phyloP scores from a whole-genome alignment of 1,139 yeast genomes.

The Protomyces inundatus region DNA sequence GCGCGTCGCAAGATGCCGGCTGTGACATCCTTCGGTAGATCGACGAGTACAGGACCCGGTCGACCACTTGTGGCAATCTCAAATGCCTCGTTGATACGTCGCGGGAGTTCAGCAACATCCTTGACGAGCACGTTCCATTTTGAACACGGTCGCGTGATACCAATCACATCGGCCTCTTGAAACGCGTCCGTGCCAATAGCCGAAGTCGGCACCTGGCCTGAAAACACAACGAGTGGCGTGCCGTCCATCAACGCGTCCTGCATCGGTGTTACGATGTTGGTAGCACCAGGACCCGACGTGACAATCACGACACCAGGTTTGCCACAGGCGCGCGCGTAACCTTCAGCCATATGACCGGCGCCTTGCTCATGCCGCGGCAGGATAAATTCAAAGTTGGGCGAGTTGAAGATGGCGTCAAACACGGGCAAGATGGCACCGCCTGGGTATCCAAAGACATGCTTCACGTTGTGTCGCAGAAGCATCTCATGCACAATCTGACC shows the following conservation, averaged over 20 bases:
- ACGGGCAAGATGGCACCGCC: constrained; percentile 99
- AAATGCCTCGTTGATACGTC: constrained; percentile 94
- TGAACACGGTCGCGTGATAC: constrained; percentile 94
- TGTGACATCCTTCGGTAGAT: constrained; percentile 95
- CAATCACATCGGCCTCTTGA: constrained; percentile 98
- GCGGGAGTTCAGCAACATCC: constrained; percentile 86
- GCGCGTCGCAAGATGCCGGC: constrained; percentile 82
- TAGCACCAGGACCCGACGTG: constrained; percentile 98
- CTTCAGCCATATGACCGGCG: constrained; percentile 99
- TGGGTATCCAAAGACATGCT: constrained; percentile 48
- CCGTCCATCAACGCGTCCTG: constrained; percentile 98
- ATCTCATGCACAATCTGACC: constrained; percentile 98
- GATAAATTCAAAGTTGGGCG: constrained; percentile 80
- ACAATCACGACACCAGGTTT: constrained; percentile 98
- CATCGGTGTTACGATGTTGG: constrained; percentile 94
- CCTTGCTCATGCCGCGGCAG: constrained; percentile 98
- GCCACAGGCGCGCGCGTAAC: constrained; percentile 91
- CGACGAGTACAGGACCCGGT: constrained; percentile 97
- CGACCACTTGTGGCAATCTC: constrained; percentile 94
- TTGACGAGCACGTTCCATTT: constrained; percentile 99
- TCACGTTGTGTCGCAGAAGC: constrained; percentile 95
- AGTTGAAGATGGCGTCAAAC: constrained; percentile 91
- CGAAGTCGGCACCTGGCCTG: constrained; percentile 94
- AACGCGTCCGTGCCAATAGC: constrained; percentile 98
- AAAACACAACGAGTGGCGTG: constrained; percentile 93